Base-by-base conservation (phyloP, 106 monocot genomes). In the Acorus gramineus region DNA sequence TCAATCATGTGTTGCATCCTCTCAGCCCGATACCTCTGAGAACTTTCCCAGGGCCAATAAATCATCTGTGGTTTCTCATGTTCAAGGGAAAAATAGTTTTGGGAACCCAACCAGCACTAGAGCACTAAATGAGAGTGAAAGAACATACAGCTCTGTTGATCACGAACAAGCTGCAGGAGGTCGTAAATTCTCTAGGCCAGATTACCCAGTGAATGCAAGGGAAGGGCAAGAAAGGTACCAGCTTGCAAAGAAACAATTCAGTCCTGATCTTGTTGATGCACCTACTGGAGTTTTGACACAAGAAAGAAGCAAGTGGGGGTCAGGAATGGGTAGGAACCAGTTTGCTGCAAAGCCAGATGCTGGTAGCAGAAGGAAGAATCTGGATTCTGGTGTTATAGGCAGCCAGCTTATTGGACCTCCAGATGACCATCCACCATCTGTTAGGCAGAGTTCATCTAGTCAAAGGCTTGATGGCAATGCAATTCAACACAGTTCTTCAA, bases 161-260 rank as follows among this genome's bases (percentile, higher is more conserved):
- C 4, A 59, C 51, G 57, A 28, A 28, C 28, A 28, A 28, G 28
- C 50, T 69, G 78, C 71, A 8, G 79, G 50, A 69, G 59, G 13
- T 56, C 80, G 65, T 64, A 86, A 77, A 73, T 69, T n/a, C 49
- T 50, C 62, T 44, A 76, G 69, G 8, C 45, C 80, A 55, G 63
- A 63, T 63, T 45, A 61, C 47, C 57, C 72, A 69, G 14, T 71
- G 3, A 76, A 59, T 58, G 69, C 69, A 46, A 61, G 43, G 53
- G 73, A 67, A 71, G 76, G 69, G 43, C 69, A 70, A 11, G 66
- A 42, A 7, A 92, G 75, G 58, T 80, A 76, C 58, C 81, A 77
- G 5, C 86, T 95, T 71, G 74, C 76, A 47, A 84, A 90, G 74
- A 87, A 86, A 42, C 84, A 60, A 9, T 95, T 90, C 10, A 95